Base-by-base conservation (phyloP, 1,284 basidiomycete genomes). In the Boletus subluridellus region DNA sequence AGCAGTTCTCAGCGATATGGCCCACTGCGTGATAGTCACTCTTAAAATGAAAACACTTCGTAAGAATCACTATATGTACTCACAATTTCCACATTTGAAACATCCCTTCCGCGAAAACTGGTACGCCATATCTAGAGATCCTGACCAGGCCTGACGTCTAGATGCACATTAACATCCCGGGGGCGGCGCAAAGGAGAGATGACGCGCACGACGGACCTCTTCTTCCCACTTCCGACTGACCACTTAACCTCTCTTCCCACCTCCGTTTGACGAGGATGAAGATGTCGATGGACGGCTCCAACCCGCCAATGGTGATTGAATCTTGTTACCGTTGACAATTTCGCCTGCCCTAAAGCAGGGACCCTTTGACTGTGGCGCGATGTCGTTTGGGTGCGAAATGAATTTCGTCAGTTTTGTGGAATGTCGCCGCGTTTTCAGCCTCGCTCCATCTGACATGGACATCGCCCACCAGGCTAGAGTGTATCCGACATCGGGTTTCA, bases 1-100 rank as follows among this genome's bases (percentile, higher is more conserved):
- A 83, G 74, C 93, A 95, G 69, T 88, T 89, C 79, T 92, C 92
- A 65, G 93, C 93, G 69, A 94, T 90, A 76, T 95, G 93, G 53
- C 92, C 93, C 70, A 94, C 92, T 91, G 55, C n/a, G 63, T 52
- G 57, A 56, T 59, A 58, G 64, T 63, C 61, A 58, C 46, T 49
- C 32, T 46, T 61, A 47, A 66, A 57, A 59, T 64, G 49, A 60
- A 60, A 54, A 62, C 53, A 62, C 50, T 55, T 63, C 52, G 63
- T 52, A 58, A 54, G 50, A 38, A 53, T 6, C 15, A 35, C 32
- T 52, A 42, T 58, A 60, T 59, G 55, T 60, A 85, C 89, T 75
- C 72, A 89, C 89, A 77, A 72, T 90, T 89, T 67, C 89, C 89
- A 72, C 89, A 91, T 80, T 92, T 92, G 79, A 89, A 92, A 73